These are phyloP conservation scores for Nemania sp. DNA, from an alignment of 2,329 filamentous ascomycete species.

Conservation along the genomic window DNA sequence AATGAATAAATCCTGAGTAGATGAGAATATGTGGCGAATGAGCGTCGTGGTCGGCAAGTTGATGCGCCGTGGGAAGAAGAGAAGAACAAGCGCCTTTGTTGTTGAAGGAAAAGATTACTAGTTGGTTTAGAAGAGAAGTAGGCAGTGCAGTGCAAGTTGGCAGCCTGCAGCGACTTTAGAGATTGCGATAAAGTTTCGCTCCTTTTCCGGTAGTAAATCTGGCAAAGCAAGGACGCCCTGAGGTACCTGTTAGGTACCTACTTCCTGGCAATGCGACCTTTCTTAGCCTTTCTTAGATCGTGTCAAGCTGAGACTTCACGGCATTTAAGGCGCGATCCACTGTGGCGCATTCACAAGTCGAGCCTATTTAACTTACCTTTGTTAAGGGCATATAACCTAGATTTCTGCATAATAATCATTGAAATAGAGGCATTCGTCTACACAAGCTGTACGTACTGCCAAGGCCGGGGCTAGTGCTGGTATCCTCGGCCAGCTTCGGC, in stretches of 20 bases:
- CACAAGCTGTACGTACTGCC: not conserved
- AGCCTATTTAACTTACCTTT: no score
- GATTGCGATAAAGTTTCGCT: constrained; percentile 24
- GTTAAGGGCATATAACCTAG: no score
- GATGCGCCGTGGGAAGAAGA: constrained; percentile 11
- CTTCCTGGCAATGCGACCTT: not conserved
- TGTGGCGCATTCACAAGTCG: not conserved
- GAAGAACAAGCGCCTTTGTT: constrained; percentile 12
- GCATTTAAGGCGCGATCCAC: no score
- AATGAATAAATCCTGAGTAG: constrained; percentile 7
- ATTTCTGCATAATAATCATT: no score
- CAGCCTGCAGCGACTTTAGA: constrained; percentile 16
- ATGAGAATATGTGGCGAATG: constrained; percentile 19
- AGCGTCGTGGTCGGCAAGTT: constrained; percentile 24
- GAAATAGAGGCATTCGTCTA: not conserved
- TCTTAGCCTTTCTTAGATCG: no score
- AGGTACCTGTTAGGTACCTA: not conserved
- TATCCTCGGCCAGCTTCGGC: constrained; percentile 35
- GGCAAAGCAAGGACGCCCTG: constrained; percentile 22
- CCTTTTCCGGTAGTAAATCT: constrained; percentile 29
- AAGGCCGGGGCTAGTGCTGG: constrained; percentile 8
- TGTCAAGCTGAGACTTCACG: no score
- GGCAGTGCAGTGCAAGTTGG: no score
- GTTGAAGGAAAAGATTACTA: constrained; percentile 20
- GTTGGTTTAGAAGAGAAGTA: no score